phyloP scores from a whole-genome alignment of 306 rosid genomes.

The Prunus persica region Prunus_persica_NCBIv2 NC_034010.1:20811001-20811500 shows the following conservation, averaged over 20 bases:
- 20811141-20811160: no score
- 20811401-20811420: slow-evolving; percentile 19
- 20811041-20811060: accelerated
- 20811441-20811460: slow-evolving; percentile 86
- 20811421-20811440: slow-evolving; percentile 18
- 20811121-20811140: no score
- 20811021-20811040: no score
- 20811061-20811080: no score
- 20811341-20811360: neutral
- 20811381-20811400: neutral
- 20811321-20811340: neutral
- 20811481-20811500: slow-evolving; percentile 65
- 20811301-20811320: neutral
- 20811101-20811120: no score
- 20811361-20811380: neutral
- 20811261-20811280: neutral
- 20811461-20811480: slow-evolving; percentile 87
- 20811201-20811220: no score
- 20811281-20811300: neutral
- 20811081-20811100: accelerated
- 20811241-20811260: neutral
- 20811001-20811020: no score
- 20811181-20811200: no score
- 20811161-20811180: no score
- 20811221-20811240: no score